A percentile compares a stretch with the other conserved stretches of the same genome.
Evolutionary conservation across 2,329 filamentous ascomycete genomes (phyloP).

Genomic region (Bipolaris bicolor): DNA sequence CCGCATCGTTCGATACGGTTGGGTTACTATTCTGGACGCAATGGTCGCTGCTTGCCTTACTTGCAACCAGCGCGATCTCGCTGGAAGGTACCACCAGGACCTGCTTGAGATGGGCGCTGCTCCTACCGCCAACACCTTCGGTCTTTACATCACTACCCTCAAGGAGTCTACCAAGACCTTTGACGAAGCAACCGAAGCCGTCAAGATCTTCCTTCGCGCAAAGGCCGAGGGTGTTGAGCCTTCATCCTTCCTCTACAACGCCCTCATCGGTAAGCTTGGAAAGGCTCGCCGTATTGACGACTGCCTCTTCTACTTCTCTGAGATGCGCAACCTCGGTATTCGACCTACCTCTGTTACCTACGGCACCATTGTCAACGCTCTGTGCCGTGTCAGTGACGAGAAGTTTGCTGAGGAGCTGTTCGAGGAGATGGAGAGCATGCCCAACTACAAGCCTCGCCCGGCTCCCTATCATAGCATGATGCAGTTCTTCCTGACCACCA

Average conservation of each 20-base stretch:
- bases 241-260: conserved; percentile 97
- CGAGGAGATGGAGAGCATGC: conserved; percentile 98
- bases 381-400: conserved; percentile 96
- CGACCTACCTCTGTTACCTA: conserved; percentile 98
- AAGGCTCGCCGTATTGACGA: conserved; percentile 98
- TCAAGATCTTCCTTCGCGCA: conserved; percentile 95
- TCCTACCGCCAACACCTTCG: conserved; percentile 96
- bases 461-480: conserved; percentile 99
- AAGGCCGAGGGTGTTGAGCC: conserved; percentile 94
- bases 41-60: conserved; percentile 94
- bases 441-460: conserved; percentile 97
- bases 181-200: conserved; percentile 93
- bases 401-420: conserved; percentile 98
- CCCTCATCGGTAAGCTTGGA: conserved; percentile 95
- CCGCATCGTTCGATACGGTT: conserved; percentile 87
- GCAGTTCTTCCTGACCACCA: conserved; percentile 98
- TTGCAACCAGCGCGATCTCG: conserved; percentile 78
- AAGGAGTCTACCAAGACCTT: conserved; percentile 98
- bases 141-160: conserved; percentile 97
- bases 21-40: conserved; percentile 93
- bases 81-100: conserved; percentile 88
- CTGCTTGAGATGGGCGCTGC: conserved; percentile 87
- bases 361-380: conserved; percentile 95
- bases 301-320: conserved; percentile 95
- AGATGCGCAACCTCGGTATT: conserved; percentile 92